A percentile compares a stretch with the other conserved stretches of the same genome.
phyloP scores from a whole-genome alignment of 495 filamentous ascomycete genomes.

The Penicillium arizonense region DNA sequence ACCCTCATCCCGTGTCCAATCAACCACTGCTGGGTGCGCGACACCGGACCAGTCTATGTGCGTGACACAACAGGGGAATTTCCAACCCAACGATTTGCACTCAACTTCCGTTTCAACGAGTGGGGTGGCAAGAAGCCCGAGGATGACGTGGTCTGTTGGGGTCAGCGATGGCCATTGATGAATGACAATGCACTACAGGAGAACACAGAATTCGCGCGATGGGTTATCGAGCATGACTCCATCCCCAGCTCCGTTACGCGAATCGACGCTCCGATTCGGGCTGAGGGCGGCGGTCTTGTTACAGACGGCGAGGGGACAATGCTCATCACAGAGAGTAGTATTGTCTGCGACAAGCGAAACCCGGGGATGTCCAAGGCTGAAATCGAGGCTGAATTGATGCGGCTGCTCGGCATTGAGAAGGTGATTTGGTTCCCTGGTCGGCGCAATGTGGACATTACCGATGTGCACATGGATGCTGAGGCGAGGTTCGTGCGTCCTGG shows the following conservation, averaged over 20 bases:
- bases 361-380: constrained; percentile 16
- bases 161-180: constrained; percentile 19
- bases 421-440: constrained; percentile 29
- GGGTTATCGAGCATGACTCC: constrained; percentile 19
- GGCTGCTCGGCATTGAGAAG: constrained; percentile 24
- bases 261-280: constrained; percentile 16
- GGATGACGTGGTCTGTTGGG: constrained; percentile 12
- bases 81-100: constrained; percentile 15
- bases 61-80: constrained; percentile 16
- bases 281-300: constrained; percentile 26
- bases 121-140: constrained; percentile 26
- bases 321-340: constrained; percentile 27
- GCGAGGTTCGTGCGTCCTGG: constrained; percentile 25
- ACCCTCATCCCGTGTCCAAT: constrained; percentile 19
- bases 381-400: constrained; percentile 25
- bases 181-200: constrained; percentile 13
- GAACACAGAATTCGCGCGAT: constrained; percentile 20
- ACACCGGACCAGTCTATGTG: constrained; percentile 27
- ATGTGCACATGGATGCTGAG: constrained; percentile 27
- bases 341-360: constrained; percentile 25
- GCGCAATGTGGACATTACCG: constrained; percentile 24
- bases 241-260: constrained; percentile 12
- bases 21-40: constrained; percentile 31
- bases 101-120: constrained; percentile 29
- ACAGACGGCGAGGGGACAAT: constrained; percentile 29